Base-by-base conservation (phyloP, 768 basidiomycete genomes). In the Auriscalpium orientale region DNA sequence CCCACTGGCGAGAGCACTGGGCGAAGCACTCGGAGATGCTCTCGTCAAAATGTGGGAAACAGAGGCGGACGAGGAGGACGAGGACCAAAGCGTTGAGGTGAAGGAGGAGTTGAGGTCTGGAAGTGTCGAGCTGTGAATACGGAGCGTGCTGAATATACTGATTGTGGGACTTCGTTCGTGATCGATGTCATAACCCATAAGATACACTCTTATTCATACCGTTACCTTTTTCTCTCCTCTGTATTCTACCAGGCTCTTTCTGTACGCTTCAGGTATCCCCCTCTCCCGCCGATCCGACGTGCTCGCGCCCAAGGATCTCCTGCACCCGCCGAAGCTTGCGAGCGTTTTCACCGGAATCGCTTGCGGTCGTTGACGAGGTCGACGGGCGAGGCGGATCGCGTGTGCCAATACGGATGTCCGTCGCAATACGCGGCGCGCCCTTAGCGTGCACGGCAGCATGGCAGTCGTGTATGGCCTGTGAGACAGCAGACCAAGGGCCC, bases 381-480 rank as follows among this genome's bases (percentile, higher is more conserved):
- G 49, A 35, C 18, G 43, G 11, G 21, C 54, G 55, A 11, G 55
- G 51, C 36, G 36, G 50, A 21, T 80, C 78, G 47, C 95, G 83
- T 1, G 95, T 98, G 45, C 95, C 95, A 53, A 98, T 95, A 28
- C 95, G 86, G 57, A 98, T 89, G 71, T 98, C 95, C 12, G 95
- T 95, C 11, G 90, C 90, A 53, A 94, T 79, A 51, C 87, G 82
- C 15, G 83, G 82, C 0, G 81, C 79, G 21, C 89, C 90, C 67
- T 80, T 78, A 1, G 79, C 82, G 60, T 95, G 92, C 6, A 94
- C 87, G 1, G 90, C 91, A 22, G 79, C 79, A 66, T 98, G 95
- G 67, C 93, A 97, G 58, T 88, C 89, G 61, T 92, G 89, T 59
- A 98, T 97, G 2, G 87, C 91, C 62, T 87, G 76, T 56, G 80